phyloP scores from a whole-genome alignment of 805 yeast genomes.

The Huiozyma sinensis region DNA sequence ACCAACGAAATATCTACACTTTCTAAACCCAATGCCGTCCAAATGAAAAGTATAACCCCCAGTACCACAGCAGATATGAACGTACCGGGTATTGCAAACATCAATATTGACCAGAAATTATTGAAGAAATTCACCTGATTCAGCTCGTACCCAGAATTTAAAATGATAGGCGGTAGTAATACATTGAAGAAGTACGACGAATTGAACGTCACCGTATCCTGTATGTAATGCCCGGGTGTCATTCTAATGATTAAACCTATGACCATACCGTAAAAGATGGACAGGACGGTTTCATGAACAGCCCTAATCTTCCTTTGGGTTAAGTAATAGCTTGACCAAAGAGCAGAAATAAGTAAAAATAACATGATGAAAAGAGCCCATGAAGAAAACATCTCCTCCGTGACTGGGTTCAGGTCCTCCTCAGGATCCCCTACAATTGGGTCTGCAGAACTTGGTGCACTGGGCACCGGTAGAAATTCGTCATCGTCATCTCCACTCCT shows the following conservation, averaged over 20 bases:
- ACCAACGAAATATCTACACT: constrained; percentile 82
- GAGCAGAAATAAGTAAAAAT: constrained; percentile 69
- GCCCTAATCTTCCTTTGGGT: constrained; percentile 89
- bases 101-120: constrained; percentile 80
- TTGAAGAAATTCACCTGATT: constrained; percentile 93
- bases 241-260: constrained; percentile 86
- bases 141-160: constrained; percentile 92
- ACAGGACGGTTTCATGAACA: constrained; percentile 93
- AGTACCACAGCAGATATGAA: constrained; percentile 83
- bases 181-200: constrained; percentile 91
- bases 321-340: constrained; percentile 90
- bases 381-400: constrained; percentile 91
- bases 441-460: constrained; percentile 20
- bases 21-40: constrained; percentile 89
- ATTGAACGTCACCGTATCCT: constrained; percentile 91
- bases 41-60: constrained; percentile 76
- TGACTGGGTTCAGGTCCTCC: constrained; percentile 66
- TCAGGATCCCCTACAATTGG: constrained; percentile 44
- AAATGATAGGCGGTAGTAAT: constrained; percentile 87
- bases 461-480: constrained; percentile 30
- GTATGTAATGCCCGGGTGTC: constrained; percentile 93
- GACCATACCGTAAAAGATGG: constrained; percentile 93
- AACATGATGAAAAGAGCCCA: constrained; percentile 93
- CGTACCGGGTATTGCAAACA: constrained; percentile 96
- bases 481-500: constrained; percentile 25